Conservation (phyloP, 1,284 basidiomycete genomes). For the Anthracocystis walkeri region DNA sequence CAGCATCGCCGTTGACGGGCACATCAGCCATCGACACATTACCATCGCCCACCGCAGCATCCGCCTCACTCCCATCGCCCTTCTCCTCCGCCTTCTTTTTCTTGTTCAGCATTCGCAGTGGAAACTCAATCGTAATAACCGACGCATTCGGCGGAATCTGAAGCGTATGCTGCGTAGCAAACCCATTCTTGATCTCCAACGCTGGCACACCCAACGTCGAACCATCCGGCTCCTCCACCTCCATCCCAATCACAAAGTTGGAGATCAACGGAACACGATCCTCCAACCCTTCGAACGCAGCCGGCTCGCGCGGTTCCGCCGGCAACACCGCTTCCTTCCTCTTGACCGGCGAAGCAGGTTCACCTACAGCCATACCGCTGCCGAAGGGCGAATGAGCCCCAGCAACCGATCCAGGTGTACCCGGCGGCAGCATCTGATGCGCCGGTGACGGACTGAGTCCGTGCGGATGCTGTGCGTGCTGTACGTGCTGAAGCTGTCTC, state of each 20-base stretch:
- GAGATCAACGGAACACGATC: slow-evolving; percentile 29
- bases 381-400: slow-evolving; percentile 18
- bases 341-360: slow-evolving; percentile 29
- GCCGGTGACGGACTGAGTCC: slow-evolving; percentile 17
- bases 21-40: slow-evolving; percentile 23
- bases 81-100: slow-evolving; percentile 3
- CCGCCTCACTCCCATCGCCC: slow-evolving; percentile 4
- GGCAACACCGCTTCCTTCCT: slow-evolving; percentile 30
- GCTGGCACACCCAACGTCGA: slow-evolving; percentile 13
- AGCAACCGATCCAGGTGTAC: slow-evolving; percentile 4
- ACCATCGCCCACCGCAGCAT: slow-evolving; percentile 9
- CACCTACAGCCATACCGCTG: slow-evolving; percentile 6
- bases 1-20: slow-evolving; percentile 8
- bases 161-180: slow-evolving; percentile 40
- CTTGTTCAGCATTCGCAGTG: slow-evolving; percentile 27
- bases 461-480: slow-evolving; percentile 25
- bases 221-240: slow-evolving; percentile 36
- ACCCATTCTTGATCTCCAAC: slow-evolving; percentile 36
- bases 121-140: slow-evolving; percentile 35
- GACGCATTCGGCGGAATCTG: slow-evolving; percentile 43
- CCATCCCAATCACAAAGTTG: slow-evolving; percentile 39
- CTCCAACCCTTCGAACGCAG: slow-evolving; percentile 34
- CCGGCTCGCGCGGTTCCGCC: slow-evolving; percentile 11
- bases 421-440: slow-evolving; percentile 29
- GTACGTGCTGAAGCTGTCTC: slow-evolving; percentile 21